These are phyloP conservation scores for Zymoseptoria ardabiliae DNA, from an alignment of 2,329 filamentous ascomycete species.

Conservation along the genomic window DNA sequence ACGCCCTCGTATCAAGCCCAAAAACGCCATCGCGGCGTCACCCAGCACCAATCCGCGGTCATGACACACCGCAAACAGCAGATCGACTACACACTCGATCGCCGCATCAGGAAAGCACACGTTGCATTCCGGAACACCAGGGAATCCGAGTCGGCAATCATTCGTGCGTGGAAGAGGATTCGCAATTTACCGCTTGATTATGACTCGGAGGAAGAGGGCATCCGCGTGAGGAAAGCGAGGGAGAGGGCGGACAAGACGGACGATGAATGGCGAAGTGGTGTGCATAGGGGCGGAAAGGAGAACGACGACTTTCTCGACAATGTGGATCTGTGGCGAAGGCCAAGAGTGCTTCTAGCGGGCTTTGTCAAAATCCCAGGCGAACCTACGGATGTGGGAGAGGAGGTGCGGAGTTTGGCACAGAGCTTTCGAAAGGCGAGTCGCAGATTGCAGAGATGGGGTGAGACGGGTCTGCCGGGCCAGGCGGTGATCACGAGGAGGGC, in stretches of 20 bases:
- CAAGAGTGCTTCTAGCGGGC: constrained; percentile 36
- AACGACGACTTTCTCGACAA: constrained; percentile 19
- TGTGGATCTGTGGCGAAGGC: constrained; percentile 17
- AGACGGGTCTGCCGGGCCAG: constrained; percentile 25
- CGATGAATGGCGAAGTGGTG: constrained; percentile 23
- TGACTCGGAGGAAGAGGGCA: constrained; percentile 39
- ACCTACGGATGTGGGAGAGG: constrained; percentile 69
- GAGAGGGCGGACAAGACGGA: constrained; percentile 31
- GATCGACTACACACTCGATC: constrained; percentile 74
- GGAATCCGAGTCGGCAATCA: constrained; percentile 57
- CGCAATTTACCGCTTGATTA: constrained; percentile 41
- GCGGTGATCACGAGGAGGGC: constrained; percentile 21
- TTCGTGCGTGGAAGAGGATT: constrained; percentile 59
- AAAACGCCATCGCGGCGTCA: constrained; percentile 63
- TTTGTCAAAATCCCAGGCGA: constrained; percentile 55
- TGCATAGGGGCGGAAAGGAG: constrained; percentile 20
- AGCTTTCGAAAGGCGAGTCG: constrained; percentile 57
- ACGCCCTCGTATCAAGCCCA: constrained; percentile 31
- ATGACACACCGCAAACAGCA: constrained; percentile 70
- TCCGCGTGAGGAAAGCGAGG: constrained; percentile 21
- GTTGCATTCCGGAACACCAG: constrained; percentile 56
- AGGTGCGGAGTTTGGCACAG: constrained; percentile 58
- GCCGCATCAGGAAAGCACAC: constrained; percentile 62
- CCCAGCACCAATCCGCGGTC: constrained; percentile 73
- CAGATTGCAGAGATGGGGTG: constrained; percentile 63